Base-by-base conservation (phyloP, 2,329 filamentous ascomycete genomes). In the Beauveria rudraprayagi region DNA sequence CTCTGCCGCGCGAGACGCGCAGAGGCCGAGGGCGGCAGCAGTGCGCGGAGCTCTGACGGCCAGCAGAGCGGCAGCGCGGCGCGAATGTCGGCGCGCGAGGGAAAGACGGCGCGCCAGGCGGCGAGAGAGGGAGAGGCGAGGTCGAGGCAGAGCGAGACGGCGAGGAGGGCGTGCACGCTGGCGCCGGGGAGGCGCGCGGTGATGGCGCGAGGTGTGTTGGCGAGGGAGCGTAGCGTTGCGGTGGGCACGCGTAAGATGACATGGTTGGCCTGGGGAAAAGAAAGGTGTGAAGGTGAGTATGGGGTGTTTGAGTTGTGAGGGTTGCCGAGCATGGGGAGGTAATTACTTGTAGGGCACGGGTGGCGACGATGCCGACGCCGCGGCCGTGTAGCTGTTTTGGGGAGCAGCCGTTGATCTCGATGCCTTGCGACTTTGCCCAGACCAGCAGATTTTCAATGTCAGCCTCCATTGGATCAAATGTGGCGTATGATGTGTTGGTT, bases 91-190 rank as follows among this genome's bases (percentile, higher is more conserved):
- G 76, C 71, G 1, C 73, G 72, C 0, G 79, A 81, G 0, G 91
- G 91, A 76, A 91, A 86, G 16, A 89, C 83, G 59, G 80, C 80
- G 67, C 81, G 78, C 89, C 89, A 93, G 19, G 77, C 71, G 0
- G 74, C 72, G 65, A 82, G 81, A 26, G 78, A 77, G 19, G 74
- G 67, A 7, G 76, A 70, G 1, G 72, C 48, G 7, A 3, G 16
- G 61, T 85, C 78, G 34, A 87, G 76, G 30, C 83, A 81, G 9
- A 92, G 76, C 62, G 85, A 83, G 2, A 86, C 80, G n/a, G 91
- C 88, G 8, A 94, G 78, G 44, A 91, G 81, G 30, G 86, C 87
- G 67, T 95, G 91, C 24, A 89, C 80, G 48, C 82, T 80, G 61
- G 79, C 78, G 19, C 78, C 75, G 0, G 81, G 78, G 11, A 88